phyloP scores from a whole-genome alignment of 768 basidiomycete genomes.

The Trametes maxima region DNA sequence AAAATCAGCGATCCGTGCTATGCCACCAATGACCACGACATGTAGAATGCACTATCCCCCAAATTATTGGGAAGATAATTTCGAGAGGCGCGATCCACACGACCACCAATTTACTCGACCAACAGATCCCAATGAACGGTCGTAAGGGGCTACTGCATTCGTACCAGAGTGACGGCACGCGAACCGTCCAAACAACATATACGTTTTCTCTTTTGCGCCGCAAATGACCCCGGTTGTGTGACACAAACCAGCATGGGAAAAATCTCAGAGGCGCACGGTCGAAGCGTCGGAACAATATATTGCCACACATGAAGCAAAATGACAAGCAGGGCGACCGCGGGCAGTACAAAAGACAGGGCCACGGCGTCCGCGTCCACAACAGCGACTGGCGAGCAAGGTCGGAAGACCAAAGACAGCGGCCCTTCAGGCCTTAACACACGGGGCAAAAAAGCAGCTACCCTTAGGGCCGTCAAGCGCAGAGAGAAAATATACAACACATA shows the following conservation, averaged over 20 bases:
- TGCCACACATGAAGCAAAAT: neutral
- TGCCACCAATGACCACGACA: no score
- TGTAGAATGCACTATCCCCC: no score
- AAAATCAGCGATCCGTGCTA: neutral
- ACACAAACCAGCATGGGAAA: neutral
- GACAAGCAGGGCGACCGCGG: conserved; percentile 4
- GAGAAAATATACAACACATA: neutral
- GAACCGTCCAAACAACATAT: neutral
- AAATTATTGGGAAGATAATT: no score
- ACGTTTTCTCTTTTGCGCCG: neutral
- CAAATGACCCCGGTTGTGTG: neutral
- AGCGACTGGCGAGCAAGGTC: neutral
- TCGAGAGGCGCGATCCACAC: no score
- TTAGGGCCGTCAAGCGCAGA: neutral
- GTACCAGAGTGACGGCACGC: no score
- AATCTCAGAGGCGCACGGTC: neutral
- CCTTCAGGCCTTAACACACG: neutral
- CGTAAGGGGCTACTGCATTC: no score
- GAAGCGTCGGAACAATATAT: conserved; percentile 2
- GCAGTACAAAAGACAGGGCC: conserved; percentile 8
- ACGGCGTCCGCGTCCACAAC: neutral
- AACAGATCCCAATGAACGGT: no score
- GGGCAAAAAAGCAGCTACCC: neutral
- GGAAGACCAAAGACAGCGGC: neutral
- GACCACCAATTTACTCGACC: no score